Evolutionary conservation across 805 yeast species (phyloP), one percentile per base, ranked within the genome.

Genomic region (Tetrapisispora arboricola): DNA sequence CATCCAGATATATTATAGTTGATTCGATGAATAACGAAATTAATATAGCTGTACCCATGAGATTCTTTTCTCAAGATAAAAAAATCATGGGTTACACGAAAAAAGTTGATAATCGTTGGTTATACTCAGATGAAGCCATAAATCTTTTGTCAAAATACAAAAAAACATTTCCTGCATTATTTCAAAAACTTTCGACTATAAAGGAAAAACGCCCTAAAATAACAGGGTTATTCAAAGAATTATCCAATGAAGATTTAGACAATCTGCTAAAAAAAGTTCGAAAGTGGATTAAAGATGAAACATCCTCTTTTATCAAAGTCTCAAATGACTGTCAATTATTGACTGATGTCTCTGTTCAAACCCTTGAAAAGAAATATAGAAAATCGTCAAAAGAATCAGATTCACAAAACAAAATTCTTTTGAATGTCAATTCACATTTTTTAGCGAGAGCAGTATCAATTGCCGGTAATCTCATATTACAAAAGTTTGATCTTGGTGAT

Each of bases 11-110:
- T 51, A 61, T 80, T 66, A 67, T 88, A 44, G 71, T 67, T 22
- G 76, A 73, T 44, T 68, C 70, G 15, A 64, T 65, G 26, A 72
- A 71, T 16, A 73, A 66, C 47, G 71, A 72, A 45, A 53, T 70
- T 11, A 82, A 88, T 55, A 67, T 92, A 51, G 97, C 97, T n/a
- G 66, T 92, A 47, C 83, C 81, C 42, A 68, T 90, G 59, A 87
- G 87, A 63, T 82, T 79, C 61, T 95, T 87, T 48, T 73, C 75
- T 17, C 74, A 75, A 44, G 75, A 85, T 50, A 72, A 75, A 51
- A 90, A 88, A 61, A 96, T 85, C 3, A 68, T 87, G 47, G 97
- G 97, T 4, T 90, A 77, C 64, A 77, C 95, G 1, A 72, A 78
- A 43, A 77, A 78, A 53, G 66, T 62, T 29, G 72, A 67, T 19